Evolutionary conservation across 208 protist species (phyloP), one percentile per base, ranked within the genome.

Genomic region (Strigomonas culicis): DNA sequence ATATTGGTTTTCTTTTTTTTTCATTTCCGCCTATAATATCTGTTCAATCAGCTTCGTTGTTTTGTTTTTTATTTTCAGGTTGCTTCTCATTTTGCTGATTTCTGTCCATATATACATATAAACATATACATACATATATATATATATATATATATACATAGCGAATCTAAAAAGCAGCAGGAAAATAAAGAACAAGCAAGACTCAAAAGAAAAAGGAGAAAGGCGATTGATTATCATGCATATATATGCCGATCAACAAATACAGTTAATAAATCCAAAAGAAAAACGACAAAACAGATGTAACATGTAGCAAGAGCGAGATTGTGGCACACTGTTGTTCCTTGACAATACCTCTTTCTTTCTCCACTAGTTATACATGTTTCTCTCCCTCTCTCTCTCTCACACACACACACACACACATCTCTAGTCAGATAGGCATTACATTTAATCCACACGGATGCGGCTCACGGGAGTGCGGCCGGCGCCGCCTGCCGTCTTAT

Each of bases 401-500:
- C n/a, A n/a, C n/a, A n/a, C n/a, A n/a, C n/a, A n/a, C n/a, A n/a
- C n/a, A n/a, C n/a, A n/a, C n/a, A n/a, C n/a, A n/a, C n/a, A n/a
- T 13, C 49, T 31, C 4, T 28, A 13, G 19, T 17, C 8, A 46
- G 11, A 30, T 21, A 1, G 17, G 3, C 30, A 4, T 11, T 32
- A 17, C 28, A 24, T 7, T 3, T 57, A 21, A n/a, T n/a, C 0
- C 28, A 19, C 8, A 11, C 19, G 61, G 22, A 30, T n/a, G 49
- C 59, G 4, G 34, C 34, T 1, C 51, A 77, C 10, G n/a, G 34
- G 7, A 65, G 64, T 1, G 76, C 76, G 7, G 27, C 73, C 19
- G 58, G 52, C 11, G 50, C 41, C n/a, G 84, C 82, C 71, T 74
- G 77, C 34, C n/a, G n/a, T n/a, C n/a, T n/a, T n/a, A n/a, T n/a